Conservation (phyloP, 164 flowering plant species). For the Magnolia kwangsiensis region DNA sequence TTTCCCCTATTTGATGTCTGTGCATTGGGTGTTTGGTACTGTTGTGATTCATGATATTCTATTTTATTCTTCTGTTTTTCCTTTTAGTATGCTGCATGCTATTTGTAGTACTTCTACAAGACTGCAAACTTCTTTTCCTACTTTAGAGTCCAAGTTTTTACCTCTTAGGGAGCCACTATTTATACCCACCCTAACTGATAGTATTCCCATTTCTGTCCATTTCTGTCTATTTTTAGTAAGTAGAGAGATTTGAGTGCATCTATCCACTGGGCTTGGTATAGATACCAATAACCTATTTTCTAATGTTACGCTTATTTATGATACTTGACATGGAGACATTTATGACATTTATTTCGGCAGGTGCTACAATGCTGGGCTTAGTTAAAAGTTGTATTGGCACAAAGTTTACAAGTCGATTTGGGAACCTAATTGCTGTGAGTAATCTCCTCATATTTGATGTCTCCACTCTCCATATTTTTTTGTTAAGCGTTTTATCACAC, state of each 20-base stretch:
- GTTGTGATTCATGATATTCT: constrained; percentile 3
- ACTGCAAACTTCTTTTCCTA: background rate
- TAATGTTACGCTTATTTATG: background rate
- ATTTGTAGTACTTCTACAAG: background rate
- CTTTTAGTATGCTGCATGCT: background rate
- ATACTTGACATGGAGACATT: background rate
- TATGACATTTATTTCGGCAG: constrained; percentile 33
- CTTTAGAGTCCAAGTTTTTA: background rate
- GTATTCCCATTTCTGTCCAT: no score
- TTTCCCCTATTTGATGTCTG: background rate
- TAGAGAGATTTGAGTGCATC: no score
- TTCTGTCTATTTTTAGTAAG: no score
- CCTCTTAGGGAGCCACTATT: no score
- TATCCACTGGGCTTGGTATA: no score
- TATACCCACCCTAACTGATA: no score
- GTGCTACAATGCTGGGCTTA: constrained; percentile 64
- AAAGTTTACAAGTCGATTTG: constrained; percentile 93
- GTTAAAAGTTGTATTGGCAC: constrained; percentile 93
- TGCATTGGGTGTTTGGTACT: background rate
- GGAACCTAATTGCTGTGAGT: constrained; percentile 86
- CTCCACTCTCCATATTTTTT: background rate
- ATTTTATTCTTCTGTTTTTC: background rate
- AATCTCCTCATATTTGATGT: background rate
- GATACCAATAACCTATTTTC: background rate
- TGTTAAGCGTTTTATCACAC: no score